A percentile compares a stretch with the other conserved stretches of the same genome.
Conservation (phyloP, 345 rosid genomes). For the Rhizophora mangle region DNA sequence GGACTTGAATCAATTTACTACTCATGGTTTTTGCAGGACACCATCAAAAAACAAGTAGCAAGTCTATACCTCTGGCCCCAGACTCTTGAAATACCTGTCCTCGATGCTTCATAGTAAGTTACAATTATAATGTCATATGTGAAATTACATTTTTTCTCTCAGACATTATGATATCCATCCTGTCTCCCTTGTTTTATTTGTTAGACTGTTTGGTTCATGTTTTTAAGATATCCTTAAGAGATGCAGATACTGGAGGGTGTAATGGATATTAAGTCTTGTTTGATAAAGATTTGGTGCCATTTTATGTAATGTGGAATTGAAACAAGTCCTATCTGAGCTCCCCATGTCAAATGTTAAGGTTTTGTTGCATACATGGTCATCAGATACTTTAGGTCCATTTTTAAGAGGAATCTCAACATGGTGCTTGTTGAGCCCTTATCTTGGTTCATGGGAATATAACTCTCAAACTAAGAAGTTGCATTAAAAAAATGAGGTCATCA, state of each 20-base stretch:
- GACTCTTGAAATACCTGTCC: constrained; percentile 55
- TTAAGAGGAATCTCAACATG: not conserved
- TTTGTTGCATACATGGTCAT: not conserved
- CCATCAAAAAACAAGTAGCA: constrained; percentile 54
- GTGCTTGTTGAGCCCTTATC: not conserved
- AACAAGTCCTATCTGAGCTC: not conserved
- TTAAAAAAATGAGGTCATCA: not conserved
- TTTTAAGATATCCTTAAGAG: no score
- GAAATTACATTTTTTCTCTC: not conserved
- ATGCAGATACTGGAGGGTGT: no score
- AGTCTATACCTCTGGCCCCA: constrained; percentile 69
- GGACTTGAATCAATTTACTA: constrained; percentile 1
- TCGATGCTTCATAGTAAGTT: constrained; percentile 59
- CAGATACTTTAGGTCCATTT: not conserved
- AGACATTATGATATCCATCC: not conserved
- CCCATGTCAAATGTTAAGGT: not conserved
- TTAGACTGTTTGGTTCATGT: no score
- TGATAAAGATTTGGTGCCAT: not conserved
- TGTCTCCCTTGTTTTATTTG: no score
- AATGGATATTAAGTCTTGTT: no score
- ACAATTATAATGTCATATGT: not conserved
- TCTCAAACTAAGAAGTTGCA: not conserved
- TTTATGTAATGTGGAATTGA: not conserved
- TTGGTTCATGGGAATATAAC: not conserved
- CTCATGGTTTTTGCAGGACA: constrained; percentile 39